Evolutionary conservation across 139 green algal species (phyloP).

Genomic region (Axilococcus clingmanii): DNA sequence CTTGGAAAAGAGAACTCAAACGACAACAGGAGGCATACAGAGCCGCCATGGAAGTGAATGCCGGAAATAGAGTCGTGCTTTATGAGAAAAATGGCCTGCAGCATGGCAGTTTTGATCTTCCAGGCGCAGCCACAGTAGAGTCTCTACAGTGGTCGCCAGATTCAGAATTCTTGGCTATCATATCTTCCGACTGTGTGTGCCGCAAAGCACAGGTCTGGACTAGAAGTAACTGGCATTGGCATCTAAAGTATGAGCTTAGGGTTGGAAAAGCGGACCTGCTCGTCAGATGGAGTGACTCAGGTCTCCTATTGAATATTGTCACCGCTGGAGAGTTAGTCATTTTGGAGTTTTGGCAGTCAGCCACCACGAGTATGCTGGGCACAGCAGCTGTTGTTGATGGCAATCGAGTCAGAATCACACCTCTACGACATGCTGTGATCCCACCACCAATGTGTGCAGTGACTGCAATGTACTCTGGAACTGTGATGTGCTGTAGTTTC

Average conservation of each 20-base stretch:
- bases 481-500: conserved; percentile 16
- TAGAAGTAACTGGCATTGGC: conserved; percentile 94
- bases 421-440: conserved; percentile 53
- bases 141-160: conserved; percentile 67
- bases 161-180: conserved; percentile 70
- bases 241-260: conserved; percentile 70
- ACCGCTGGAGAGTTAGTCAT: not conserved
- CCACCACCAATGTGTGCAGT: conserved; percentile 75
- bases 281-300: not conserved
- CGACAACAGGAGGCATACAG: conserved; percentile 3
- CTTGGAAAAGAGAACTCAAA: conserved; percentile 22
- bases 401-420: conserved; percentile 57
- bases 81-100: conserved; percentile 86
- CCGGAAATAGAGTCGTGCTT: conserved; percentile 44
- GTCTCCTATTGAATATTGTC: conserved; percentile 33
- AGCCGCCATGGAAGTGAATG: not conserved
- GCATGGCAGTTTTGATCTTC: conserved; percentile 72
- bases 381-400: conserved; percentile 85
- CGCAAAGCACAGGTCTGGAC: conserved; percentile 73
- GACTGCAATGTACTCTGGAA: conserved; percentile 10
- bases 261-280: not conserved
- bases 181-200: conserved; percentile 14
- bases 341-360: conserved; percentile 23
- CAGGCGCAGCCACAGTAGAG: conserved; percentile 4
- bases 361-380: conserved; percentile 32